Base-by-base conservation (phyloP, 2,329 filamentous ascomycete genomes). In the Aspergillus amoenus region DNA sequence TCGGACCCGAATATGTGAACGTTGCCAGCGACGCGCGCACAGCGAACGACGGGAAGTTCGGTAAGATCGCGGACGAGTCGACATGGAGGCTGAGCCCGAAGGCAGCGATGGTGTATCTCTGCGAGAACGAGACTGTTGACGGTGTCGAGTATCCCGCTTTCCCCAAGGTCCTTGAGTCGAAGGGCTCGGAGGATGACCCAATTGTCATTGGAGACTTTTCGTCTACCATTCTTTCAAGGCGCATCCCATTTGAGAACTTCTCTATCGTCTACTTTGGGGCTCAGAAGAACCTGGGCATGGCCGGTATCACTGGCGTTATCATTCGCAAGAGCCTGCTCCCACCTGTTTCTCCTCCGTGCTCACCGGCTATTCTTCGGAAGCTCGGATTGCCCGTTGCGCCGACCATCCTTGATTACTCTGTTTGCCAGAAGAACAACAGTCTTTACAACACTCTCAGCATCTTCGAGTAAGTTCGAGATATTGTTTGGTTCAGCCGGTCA, bases 381-480 rank as follows among this genome's bases (percentile, higher is more conserved):
- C 83, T 97, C 9, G 86, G 88, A 51, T 63, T 79, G 4, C 76
- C 76, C 11, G 49, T 65, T 46, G 71, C 72, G 0, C 92, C 93
- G 2, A 84, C 90, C 17, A 84, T 97, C 43, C 79, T 97, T 47
- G 85, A 90, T 62, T 97, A 93, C 70, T 88, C 91, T 61, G 88
- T 94, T 64, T 88, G 90, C 41, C 44, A 47, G 27, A 95, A 95
- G 81, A 95, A 95, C 78, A 94, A 96, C 79, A 94, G 89, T 66
- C 82, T 97, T 27, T 97, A 97, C 80, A 97, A 97, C 77, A 97
- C 93, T 0, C 79, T 97, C 11, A 93, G 91, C 68, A 96, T 97
- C 68, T 96, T 97, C 61, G 64, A 66, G 64, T 66, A 50, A 37
- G 64, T 53, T 12, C 5, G 13, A 9, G 15, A 17, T 15, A 12